Percentiles rank a stretch among this genome's conserved stretches.
Conservation (phyloP, 1,139 yeast genomes). For the Suhomyces coccinellae region DNA sequence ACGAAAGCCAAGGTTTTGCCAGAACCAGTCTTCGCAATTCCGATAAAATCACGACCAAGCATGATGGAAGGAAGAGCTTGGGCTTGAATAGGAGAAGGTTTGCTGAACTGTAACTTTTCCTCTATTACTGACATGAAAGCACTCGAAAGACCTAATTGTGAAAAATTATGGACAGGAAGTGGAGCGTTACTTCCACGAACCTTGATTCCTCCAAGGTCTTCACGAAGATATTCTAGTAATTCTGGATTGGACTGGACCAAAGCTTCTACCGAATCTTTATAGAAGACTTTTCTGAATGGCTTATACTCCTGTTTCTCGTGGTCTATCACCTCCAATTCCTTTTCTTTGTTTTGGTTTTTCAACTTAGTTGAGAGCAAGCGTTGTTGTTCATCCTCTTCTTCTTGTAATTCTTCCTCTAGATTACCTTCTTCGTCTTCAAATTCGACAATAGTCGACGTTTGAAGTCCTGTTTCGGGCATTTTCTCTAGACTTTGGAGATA, state of each 20-base stretch:
- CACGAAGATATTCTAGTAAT: slow-evolving; percentile 57
- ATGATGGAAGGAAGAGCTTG: slow-evolving; percentile 90
- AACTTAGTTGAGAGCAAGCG: slow-evolving; percentile 28
- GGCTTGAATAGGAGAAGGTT: slow-evolving; percentile 87
- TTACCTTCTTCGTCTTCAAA: slow-evolving; percentile 9
- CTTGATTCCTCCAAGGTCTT: slow-evolving; percentile 60
- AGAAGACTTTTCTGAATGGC: slow-evolving; percentile 63
- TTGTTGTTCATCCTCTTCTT: slow-evolving; percentile 26
- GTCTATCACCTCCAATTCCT: slow-evolving; percentile 38
- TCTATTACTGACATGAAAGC: neutral
- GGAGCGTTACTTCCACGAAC: slow-evolving; percentile 62
- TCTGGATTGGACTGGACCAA: slow-evolving; percentile 44
- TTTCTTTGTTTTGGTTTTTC: slow-evolving; percentile 37
- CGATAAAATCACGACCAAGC: slow-evolving; percentile 88
- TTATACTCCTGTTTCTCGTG: slow-evolving; percentile 49
- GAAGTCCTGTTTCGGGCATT: neutral
- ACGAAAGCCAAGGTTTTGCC: slow-evolving; percentile 92
- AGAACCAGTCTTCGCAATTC: slow-evolving; percentile 95
- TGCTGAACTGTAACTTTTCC: slow-evolving; percentile 35
- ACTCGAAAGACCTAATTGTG: slow-evolving; percentile 42
- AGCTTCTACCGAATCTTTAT: slow-evolving; percentile 59
- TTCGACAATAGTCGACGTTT: neutral
- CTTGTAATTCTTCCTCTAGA: slow-evolving; percentile 17
- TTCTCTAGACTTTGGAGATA: slow-evolving; percentile 8
- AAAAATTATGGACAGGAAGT: slow-evolving; percentile 74